These are phyloP conservation scores for Leucocoprinus leucothites DNA, from an alignment of 768 basidiomycete species.

Conservation along the genomic window DNA sequence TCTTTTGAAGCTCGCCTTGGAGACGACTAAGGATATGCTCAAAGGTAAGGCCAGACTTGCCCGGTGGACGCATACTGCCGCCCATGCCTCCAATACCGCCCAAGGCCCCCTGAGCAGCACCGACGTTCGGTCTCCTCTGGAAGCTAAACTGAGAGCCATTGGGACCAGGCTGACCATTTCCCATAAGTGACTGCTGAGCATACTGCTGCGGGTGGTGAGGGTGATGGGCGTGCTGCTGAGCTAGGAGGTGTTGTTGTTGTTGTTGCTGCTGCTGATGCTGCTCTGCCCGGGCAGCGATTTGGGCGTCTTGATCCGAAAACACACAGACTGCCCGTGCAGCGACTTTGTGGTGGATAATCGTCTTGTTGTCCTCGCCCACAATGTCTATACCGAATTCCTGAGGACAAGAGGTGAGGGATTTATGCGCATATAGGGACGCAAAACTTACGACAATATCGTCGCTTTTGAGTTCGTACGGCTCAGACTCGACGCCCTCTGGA, in stretches of 20 bases:
- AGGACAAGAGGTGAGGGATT: constrained; percentile 13
- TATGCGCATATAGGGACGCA: constrained; percentile 3
- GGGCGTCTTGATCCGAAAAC: constrained; percentile 81
- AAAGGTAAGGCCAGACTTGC: constrained; percentile 86
- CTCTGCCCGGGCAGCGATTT: constrained; percentile 67
- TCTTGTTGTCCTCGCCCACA: constrained; percentile 96
- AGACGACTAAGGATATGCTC: constrained; percentile 88
- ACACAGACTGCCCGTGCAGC: constrained; percentile 92
- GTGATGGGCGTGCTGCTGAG: constrained; percentile 18
- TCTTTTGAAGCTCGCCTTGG: constrained; percentile 94
- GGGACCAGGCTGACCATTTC: constrained; percentile 12
- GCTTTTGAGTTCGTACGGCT: constrained; percentile 90
- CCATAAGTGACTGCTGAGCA: constrained; percentile 11
- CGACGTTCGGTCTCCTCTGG: constrained; percentile 48
- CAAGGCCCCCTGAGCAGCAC: constrained; percentile 22
- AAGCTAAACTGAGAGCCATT: constrained; percentile 16
- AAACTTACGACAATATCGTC: constrained; percentile 90
- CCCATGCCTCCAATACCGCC: constrained; percentile 77
- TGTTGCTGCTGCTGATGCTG: constrained; percentile 58
- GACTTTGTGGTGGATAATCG: constrained; percentile 97
- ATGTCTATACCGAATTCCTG: constrained; percentile 99
- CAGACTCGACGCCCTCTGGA: constrained; percentile 84
- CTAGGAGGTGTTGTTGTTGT: constrained; percentile 31
- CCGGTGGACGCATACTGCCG: constrained; percentile 64
- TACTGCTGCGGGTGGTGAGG: too few species aligned